These are phyloP conservation scores for Sabuloglossum arenarium DNA, from an alignment of 495 filamentous ascomycete genomes.

Conservation along the genomic window DNA sequence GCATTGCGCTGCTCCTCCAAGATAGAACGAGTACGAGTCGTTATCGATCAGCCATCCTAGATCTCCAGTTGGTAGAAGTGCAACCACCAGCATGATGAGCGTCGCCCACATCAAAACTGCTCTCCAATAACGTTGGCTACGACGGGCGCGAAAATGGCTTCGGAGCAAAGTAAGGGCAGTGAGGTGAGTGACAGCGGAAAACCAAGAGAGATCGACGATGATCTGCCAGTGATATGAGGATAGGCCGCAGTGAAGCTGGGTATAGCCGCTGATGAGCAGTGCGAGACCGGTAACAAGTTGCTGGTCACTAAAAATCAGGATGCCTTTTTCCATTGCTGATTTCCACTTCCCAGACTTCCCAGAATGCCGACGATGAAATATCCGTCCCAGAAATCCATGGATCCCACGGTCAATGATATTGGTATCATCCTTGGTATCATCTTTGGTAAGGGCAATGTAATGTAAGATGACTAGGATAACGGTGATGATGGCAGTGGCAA, in stretches of 20 bases:
- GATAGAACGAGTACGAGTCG: too few relatives aligned
- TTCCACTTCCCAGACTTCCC: too few relatives aligned
- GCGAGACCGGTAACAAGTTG: conserved; percentile 1
- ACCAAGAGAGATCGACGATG: not conserved
- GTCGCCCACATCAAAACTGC: not conserved
- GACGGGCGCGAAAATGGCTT: not conserved
- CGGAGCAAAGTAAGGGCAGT: not conserved
- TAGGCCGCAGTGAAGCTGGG: conserved; percentile 2
- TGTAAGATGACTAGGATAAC: too few relatives aligned
- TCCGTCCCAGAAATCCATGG: too few relatives aligned
- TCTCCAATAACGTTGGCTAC: not conserved
- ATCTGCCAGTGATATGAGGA: conserved; percentile 5
- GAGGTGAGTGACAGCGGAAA: not conserved
- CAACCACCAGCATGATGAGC: not conserved
- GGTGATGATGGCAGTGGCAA: too few relatives aligned
- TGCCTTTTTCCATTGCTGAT: too few relatives aligned
- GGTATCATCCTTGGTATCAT: too few relatives aligned
- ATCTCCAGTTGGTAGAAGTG: not conserved
- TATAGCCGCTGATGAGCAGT: conserved; percentile 2
- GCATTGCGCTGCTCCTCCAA: too few relatives aligned
- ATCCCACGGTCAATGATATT: too few relatives aligned
- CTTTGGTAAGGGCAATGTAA: too few relatives aligned
- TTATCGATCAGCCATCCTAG: not conserved
- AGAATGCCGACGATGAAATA: too few relatives aligned
- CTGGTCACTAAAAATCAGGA: not conserved